Conservation (phyloP, 306 rosid species). For the Oemleria cerasiformis region DNA sequence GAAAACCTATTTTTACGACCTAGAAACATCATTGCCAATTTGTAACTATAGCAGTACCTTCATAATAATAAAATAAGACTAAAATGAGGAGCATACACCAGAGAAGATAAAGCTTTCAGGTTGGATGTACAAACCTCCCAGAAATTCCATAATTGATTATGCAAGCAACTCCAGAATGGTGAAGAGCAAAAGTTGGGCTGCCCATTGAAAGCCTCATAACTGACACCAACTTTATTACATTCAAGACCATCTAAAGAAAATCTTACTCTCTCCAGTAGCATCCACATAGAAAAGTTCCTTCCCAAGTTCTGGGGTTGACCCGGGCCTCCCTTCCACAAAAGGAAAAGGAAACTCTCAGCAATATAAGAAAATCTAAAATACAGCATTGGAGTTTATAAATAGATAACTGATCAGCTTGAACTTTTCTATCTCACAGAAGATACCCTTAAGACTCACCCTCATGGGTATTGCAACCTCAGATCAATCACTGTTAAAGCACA, state of each 20-base stretch:
- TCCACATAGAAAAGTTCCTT: slow-evolving; percentile 76
- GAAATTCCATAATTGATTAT: slow-evolving; percentile 85
- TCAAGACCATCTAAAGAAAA: slow-evolving; percentile 85
- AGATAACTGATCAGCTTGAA: not conserved
- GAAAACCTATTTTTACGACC: not conserved
- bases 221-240: slow-evolving; percentile 88
- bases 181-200: slow-evolving; percentile 91
- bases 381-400: not conserved
- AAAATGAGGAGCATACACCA: not conserved
- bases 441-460: not conserved
- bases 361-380: not conserved
- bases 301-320: slow-evolving; percentile 78
- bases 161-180: slow-evolving; percentile 91
- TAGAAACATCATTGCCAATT: not conserved
- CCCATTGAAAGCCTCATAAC: slow-evolving; percentile 74
- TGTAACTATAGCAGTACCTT: not conserved
- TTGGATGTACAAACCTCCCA: slow-evolving; percentile 56
- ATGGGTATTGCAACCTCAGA: not conserved
- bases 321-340: slow-evolving; percentile 53
- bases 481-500: not conserved
- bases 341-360: slow-evolving; percentile 17
- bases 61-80: not conserved
- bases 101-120: not conserved
- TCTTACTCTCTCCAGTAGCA: slow-evolving; percentile 92
- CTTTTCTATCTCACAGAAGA: not conserved